Base-by-base conservation (phyloP, 2,329 filamentous ascomycete genomes). In the Ploettnerulaceae sp. region DNA sequence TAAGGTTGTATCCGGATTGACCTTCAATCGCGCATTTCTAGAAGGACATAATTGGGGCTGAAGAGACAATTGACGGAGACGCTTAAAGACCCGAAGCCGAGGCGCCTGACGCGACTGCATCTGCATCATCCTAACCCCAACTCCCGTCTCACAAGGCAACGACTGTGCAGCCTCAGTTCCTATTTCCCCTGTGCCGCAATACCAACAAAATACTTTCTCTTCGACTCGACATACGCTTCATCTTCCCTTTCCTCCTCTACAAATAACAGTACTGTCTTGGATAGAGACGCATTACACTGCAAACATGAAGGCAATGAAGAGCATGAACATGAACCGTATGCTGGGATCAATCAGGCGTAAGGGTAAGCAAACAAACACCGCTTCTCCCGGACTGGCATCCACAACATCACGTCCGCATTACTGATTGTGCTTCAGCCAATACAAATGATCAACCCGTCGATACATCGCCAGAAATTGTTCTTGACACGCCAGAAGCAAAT, bases 401-500 rank as follows among this genome's bases (percentile, higher is more conserved):
- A 20, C 18, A 18, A 38, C 32, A 18, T 7, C 17, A 21, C 40
- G 45, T 17, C 17, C 29, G 26, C 28, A 25, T 15, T 43, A 25
- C 46, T 44, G 21, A 17, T 22, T 14, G 21, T 15, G 34, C 12
- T n/a, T 46, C 47, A 45, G 51, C 50, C 43, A 52, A 51, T 20
- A 36, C 44, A 5, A 47, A 52, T 31, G 8, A 33, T 14, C n/a
- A 4, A 15, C 31, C 40, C n/a, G 44, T 38, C 31, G 51, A 56
- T 45, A 46, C 31, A 36, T 46, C 51, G 7, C 36, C 48, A 44
- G 54, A 60, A 11, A 46, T 64, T 1, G 54, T 61, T 20, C 70
- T 70, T 49, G 80, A 83, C 59, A 77, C 77, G 11, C 85, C 84
- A 45, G 84, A 88, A 67, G 77, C 73, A 49, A 82, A 77, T 60